Percentiles rank a stretch among this genome's conserved stretches.
phyloP scores from a whole-genome alignment of 345 rosid genomes.

The Brassica carinata region DNA sequence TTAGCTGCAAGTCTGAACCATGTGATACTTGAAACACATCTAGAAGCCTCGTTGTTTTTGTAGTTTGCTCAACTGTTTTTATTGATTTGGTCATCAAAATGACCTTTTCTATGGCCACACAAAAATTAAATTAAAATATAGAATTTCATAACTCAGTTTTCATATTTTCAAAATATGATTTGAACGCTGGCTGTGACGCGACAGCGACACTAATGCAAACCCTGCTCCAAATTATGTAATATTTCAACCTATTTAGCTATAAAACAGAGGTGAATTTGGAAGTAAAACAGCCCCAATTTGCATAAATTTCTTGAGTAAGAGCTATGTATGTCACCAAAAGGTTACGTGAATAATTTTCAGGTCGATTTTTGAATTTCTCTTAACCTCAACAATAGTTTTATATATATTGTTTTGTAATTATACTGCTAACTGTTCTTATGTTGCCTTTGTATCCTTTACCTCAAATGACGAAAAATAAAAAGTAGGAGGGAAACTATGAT shows the following conservation, averaged over 20 bases:
- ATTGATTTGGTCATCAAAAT: neutral
- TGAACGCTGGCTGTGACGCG: neutral
- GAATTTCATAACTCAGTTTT: neutral
- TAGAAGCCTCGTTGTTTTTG: slow-evolving; percentile 10
- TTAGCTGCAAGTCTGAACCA: neutral
- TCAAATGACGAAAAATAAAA: slow-evolving; percentile 17
- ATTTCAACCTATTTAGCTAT: neutral
- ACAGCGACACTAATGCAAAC: neutral
- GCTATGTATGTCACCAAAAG: neutral
- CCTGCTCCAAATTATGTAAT: neutral
- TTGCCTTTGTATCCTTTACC: neutral
- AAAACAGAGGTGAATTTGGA: neutral
- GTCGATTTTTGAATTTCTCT: neutral
- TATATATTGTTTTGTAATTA: neutral
- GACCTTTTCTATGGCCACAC: neutral
- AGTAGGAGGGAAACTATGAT: slow-evolving; percentile 25
- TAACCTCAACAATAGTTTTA: neutral
- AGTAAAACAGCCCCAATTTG: neutral
- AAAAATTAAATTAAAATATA: neutral
- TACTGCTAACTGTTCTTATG: neutral
- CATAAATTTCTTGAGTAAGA: neutral
- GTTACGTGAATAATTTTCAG: neutral
- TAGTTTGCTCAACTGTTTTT: slow-evolving; percentile 21
- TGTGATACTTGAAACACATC: slow-evolving; percentile 3
- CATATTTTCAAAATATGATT: neutral